phyloP scores from a whole-genome alignment of 78 protist species.

The Isochrysis galbana region DNA sequence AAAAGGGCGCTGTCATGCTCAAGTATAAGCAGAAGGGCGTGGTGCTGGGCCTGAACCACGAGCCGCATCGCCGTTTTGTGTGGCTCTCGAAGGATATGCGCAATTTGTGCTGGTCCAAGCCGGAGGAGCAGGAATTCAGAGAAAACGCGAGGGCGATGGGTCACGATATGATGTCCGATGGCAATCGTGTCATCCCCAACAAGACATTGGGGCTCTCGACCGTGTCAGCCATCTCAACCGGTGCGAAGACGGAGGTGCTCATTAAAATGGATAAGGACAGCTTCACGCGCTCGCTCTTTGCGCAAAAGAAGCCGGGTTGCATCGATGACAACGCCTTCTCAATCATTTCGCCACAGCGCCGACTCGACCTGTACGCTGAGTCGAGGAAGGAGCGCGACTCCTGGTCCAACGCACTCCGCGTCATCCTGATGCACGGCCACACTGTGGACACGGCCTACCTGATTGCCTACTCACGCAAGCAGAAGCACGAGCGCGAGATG shows the following conservation, averaged over 20 bases:
- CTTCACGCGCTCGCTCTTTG: not conserved
- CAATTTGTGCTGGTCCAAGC: not conserved
- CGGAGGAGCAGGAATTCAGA: not conserved
- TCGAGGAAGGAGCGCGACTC: not conserved
- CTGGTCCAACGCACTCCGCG: not conserved
- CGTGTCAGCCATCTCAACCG: not conserved
- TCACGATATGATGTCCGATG: no score
- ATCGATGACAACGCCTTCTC: not conserved
- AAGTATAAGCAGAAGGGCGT: not conserved
- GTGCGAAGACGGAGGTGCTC: not conserved
- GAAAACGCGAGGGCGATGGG: not conserved
- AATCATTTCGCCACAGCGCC: not conserved
- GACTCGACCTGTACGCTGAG: not conserved
- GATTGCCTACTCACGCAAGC: not conserved
- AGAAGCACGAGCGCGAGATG: not conserved
- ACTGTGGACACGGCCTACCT: not conserved
- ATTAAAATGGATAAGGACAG: not conserved
- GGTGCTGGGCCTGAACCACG: not conserved
- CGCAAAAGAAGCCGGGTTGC: not conserved
- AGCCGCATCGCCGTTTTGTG: not conserved
- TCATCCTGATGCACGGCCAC: not conserved
- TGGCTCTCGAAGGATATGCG: not conserved
- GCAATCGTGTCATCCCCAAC: no score
- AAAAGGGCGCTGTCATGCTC: not conserved
- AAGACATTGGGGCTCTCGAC: no score